Conservation (phyloP, 495 filamentous ascomycete species). For the Penicillium turbatum region DNA sequence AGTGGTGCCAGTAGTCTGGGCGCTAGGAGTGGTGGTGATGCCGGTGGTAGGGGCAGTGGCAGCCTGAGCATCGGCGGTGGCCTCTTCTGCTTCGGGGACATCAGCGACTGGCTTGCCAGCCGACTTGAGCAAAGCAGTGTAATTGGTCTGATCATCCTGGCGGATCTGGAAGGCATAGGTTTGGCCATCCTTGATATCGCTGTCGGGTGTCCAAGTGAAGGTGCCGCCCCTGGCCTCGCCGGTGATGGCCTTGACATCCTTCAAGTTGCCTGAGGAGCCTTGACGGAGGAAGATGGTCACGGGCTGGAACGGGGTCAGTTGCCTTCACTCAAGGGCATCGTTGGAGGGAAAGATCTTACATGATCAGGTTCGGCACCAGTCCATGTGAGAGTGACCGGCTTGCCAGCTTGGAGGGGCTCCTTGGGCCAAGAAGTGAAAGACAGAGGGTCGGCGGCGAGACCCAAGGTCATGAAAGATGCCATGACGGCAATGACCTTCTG, state of each 20-base stretch:
- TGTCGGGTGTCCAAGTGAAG: constrained; percentile 41
- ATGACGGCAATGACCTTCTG: constrained; percentile 32
- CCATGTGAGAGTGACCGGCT: constrained; percentile 42
- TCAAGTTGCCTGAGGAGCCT: constrained; percentile 35
- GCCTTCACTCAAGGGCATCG: background rate
- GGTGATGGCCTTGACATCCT: constrained; percentile 40
- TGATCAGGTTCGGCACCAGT: constrained; percentile 25
- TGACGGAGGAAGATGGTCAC: constrained; percentile 44
- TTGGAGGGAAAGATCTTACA: constrained; percentile 2
- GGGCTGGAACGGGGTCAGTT: constrained; percentile 22
- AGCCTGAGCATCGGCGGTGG: constrained; percentile 1
- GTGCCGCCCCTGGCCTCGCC: constrained; percentile 30
- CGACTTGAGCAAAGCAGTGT: constrained; percentile 38
- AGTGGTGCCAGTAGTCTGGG: constrained; percentile 4
- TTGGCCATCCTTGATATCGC: constrained; percentile 30
- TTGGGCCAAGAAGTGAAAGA: constrained; percentile 44
- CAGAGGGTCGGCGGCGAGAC: constrained; percentile 31
- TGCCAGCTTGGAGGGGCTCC: constrained; percentile 33
- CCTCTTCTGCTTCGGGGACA: constrained; percentile 11
- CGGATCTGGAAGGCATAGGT: constrained; percentile 47
- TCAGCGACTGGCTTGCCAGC: constrained; percentile 21
- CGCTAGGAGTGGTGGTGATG: background rate
- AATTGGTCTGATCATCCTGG: constrained; percentile 42
- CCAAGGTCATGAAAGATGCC: constrained; percentile 24
- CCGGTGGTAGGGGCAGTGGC: constrained; percentile 5